Percentiles rank a stretch among this genome's conserved stretches.
Evolutionary conservation across 768 basidiomycete species (phyloP).

Genomic region (Rhodocollybia butyracea): DNA sequence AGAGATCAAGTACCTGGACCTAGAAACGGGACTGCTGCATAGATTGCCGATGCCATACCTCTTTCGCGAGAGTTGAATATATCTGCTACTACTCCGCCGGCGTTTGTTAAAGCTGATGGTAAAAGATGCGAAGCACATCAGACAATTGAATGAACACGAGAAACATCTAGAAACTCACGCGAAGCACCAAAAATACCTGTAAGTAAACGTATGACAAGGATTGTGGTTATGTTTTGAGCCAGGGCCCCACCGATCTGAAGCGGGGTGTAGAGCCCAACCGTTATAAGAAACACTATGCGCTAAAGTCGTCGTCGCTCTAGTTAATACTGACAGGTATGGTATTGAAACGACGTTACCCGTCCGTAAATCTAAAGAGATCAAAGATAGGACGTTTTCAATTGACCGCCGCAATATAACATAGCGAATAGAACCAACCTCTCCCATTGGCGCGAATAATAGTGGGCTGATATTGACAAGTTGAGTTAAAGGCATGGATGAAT

Average conservation of each 20-base stretch:
- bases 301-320: slow-evolving; percentile 14
- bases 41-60: slow-evolving; percentile 55
- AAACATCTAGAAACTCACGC: slow-evolving; percentile 31
- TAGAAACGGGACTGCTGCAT: slow-evolving; percentile 56
- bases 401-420: background rate
- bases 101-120: slow-evolving; percentile 59
- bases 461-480: slow-evolving; percentile 19
- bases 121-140: background rate
- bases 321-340: background rate
- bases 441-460: slow-evolving; percentile 54
- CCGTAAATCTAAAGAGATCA: slow-evolving; percentile 42
- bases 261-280: slow-evolving; percentile 45
- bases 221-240: slow-evolving; percentile 41
- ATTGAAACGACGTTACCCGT: slow-evolving; percentile 34
- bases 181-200: slow-evolving; percentile 59
- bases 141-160: slow-evolving; percentile 3
- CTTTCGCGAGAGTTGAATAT: slow-evolving; percentile 60
- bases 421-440: slow-evolving; percentile 38
- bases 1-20: slow-evolving; percentile 41
- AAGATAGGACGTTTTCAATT: slow-evolving; percentile 5
- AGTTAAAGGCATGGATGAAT: slow-evolving; percentile 1
- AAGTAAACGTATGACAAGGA: slow-evolving; percentile 50
- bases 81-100: slow-evolving; percentile 54
- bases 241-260: slow-evolving; percentile 55
- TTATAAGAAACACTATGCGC: slow-evolving; percentile 53